Evolutionary conservation across 1,284 basidiomycete genomes (phyloP).

Genomic region (Marasmius fiardii): DNA sequence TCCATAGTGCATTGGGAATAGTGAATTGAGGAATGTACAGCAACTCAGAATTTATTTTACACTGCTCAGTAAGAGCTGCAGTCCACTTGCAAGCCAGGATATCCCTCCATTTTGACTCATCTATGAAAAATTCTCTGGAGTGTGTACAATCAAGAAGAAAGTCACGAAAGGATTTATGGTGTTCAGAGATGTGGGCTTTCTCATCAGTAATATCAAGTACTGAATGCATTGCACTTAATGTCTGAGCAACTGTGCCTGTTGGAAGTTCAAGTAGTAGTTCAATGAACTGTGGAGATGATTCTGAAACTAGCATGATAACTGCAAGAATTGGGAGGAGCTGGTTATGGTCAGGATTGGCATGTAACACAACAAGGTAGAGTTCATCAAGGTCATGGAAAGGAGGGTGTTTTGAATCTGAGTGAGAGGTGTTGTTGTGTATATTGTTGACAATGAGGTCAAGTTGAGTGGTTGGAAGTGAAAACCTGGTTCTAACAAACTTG

Average conservation of each 20-base stretch:
- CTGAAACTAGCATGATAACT: background rate
- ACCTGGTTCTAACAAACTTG: slow-evolving; percentile 20
- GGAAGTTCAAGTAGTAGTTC: background rate
- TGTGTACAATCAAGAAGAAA: background rate
- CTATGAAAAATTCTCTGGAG: background rate
- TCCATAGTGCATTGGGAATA: too few species aligned
- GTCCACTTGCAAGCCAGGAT: too few species aligned
- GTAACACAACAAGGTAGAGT: background rate
- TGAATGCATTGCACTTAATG: background rate
- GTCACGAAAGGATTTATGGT: background rate
- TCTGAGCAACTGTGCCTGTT: background rate
- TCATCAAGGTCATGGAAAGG: slow-evolving; percentile 10
- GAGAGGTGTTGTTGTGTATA: background rate
- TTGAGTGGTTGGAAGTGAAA: slow-evolving; percentile 20
- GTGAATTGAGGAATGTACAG: too few species aligned
- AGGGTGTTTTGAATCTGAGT: background rate
- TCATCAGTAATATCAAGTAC: background rate
- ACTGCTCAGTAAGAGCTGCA: too few species aligned
- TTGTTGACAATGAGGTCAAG: slow-evolving; percentile 20
- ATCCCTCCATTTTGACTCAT: background rate
- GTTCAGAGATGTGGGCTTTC: too few species aligned
- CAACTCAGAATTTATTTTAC: too few species aligned
- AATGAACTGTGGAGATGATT: background rate
- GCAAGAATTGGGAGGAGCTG: background rate
- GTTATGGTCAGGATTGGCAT: slow-evolving; percentile 4